Evolutionary conservation across 108 stramenopile genomes (phyloP).

Genomic region (Nannochloropsis granulata): DNA sequence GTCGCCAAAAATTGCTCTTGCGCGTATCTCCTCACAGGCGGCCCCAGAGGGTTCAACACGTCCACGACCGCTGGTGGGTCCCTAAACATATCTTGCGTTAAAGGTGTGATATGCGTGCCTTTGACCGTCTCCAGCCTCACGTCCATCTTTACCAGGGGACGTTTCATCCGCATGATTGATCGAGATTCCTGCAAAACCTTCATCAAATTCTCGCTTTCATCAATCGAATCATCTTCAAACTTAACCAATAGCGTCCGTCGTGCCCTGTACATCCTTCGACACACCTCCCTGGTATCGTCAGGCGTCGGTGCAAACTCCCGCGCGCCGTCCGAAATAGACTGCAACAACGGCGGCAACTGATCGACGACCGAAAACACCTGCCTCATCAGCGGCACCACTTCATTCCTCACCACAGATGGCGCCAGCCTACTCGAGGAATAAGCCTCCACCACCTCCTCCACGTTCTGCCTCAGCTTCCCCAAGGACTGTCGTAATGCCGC

Average conservation of each 20-base stretch:
- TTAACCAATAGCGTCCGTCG: slow-evolving; percentile 61
- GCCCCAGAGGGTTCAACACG: neutral
- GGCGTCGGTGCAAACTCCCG: slow-evolving; percentile 74
- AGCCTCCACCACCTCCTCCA: slow-evolving; percentile 10
- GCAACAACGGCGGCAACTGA: slow-evolving; percentile 73
- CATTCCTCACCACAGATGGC: slow-evolving; percentile 11
- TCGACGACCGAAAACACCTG: slow-evolving; percentile 56
- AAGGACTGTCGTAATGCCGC: neutral
- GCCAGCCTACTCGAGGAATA: neutral
- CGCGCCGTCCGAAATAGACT: slow-evolving; percentile 50
- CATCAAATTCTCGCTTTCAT: slow-evolving; percentile 68
- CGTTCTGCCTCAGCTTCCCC: neutral
- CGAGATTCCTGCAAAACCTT: slow-evolving; percentile 59
- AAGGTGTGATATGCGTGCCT: slow-evolving; percentile 39
- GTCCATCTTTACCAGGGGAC: slow-evolving; percentile 77
- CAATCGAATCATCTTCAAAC: slow-evolving; percentile 65
- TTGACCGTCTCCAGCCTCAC: slow-evolving; percentile 20
- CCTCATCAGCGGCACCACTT: slow-evolving; percentile 46
- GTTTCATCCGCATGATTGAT: slow-evolving; percentile 54
- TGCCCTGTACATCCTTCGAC: slow-evolving; percentile 59
- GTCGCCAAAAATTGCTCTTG: neutral
- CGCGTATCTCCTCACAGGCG: neutral
- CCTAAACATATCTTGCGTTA: slow-evolving; percentile 30
- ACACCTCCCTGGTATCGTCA: slow-evolving; percentile 10
- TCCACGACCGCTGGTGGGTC: neutral